Conservation (phyloP, 2,329 filamentous ascomycete genomes). For the Talaromyces sp. region DNA sequence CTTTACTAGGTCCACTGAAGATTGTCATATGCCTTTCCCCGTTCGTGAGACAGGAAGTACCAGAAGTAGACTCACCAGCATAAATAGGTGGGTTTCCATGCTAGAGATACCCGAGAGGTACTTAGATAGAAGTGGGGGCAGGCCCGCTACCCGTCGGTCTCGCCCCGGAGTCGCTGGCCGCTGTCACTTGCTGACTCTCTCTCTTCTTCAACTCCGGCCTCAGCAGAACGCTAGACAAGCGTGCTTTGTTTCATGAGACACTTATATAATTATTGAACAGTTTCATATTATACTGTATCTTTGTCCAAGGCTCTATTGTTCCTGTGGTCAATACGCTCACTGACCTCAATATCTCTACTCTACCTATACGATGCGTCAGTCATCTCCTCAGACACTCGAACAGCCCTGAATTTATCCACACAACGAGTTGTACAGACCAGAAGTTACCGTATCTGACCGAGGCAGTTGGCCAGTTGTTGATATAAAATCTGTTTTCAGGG, state of each 20-base stretch:
- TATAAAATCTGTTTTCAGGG: background rate
- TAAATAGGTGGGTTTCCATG: background rate
- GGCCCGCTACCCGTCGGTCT: conserved; percentile 4
- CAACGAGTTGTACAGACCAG: background rate
- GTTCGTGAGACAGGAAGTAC: background rate
- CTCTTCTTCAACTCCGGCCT: background rate
- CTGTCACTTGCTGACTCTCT: background rate
- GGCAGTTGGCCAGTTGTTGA: background rate
- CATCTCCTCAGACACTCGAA: background rate
- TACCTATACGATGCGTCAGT: background rate
- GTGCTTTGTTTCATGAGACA: background rate
- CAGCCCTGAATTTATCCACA: conserved; percentile 3
- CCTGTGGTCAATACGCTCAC: background rate
- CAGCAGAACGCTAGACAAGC: background rate
- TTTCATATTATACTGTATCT: background rate
- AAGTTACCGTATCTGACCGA: background rate
- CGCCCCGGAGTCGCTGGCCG: conserved; percentile 1
- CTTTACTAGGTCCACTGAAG: no score
- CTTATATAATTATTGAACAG: background rate
- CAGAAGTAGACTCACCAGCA: background rate
- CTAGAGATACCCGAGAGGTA: background rate
- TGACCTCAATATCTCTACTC: background rate
- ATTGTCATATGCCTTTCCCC: no score
- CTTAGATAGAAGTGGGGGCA: background rate
- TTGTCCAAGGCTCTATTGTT: background rate